Base-by-base conservation (phyloP, 2,329 filamentous ascomycete genomes). In the Nigrospora oryzae region DNA sequence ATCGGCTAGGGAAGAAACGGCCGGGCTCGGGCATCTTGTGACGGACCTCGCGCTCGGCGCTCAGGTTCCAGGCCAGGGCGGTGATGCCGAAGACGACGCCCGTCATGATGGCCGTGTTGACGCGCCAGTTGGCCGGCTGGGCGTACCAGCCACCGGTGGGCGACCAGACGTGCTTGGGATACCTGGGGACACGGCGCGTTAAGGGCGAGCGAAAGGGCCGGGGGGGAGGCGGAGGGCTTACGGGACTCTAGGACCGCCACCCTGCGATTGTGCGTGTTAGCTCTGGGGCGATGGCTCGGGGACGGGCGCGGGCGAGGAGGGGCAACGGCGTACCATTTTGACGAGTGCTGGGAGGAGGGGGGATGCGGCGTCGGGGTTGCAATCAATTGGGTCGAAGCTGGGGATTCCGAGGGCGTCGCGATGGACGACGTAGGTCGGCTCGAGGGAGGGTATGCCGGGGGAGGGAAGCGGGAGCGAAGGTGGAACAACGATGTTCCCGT, bases 81-180 rank as follows among this genome's bases (percentile, higher is more conserved):
- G 75, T 75, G 55, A 94, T 75, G 51, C 85, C 83, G 53, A 84
- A 53, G 42, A 93, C 72, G 45, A 84, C 77, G 40, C 72, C 76
- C 48, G 79, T 78, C 62, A 89, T 81, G 54, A 93, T 74, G 45
- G 84, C 75, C 5, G 93, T 98, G 74, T 98, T 98, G 59, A 73
- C 71, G 66, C 86, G 93, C 93, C 93, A 98, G 77, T 98, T 98
- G 55, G 79, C 75, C 44, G 93, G 93, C 66, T 95, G 91, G 44
- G 84, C 73, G 70, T 98, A 98, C 93, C 93, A 98, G 69, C 93
- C 93, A 77, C 93, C 93, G 53, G 91, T 77, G 50, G 93, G 93
- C 62, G 93, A 97, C 93, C 93, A 98, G 77, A 98, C 89, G 77
- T 98, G 91, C 77, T 95, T 96, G 67, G 89, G 90, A 71, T 95